These are phyloP conservation scores for Aspergillus thermomutatus DNA, from an alignment of 2,329 filamentous ascomycete genomes.

Conservation along the genomic window DNA sequence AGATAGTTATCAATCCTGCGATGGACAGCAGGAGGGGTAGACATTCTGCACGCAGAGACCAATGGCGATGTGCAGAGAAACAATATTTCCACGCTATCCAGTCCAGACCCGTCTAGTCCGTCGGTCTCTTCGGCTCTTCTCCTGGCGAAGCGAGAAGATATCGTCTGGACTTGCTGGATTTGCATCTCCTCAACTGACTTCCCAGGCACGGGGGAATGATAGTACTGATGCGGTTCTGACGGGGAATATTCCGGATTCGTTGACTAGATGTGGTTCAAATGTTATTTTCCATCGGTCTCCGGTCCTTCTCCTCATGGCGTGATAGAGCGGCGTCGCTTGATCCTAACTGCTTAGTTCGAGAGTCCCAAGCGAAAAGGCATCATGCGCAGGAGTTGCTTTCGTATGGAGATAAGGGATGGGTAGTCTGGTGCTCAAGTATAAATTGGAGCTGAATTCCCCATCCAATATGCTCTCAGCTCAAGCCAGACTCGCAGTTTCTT, in stretches of 20 bases:
- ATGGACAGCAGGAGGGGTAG: neutral
- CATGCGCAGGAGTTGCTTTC: neutral
- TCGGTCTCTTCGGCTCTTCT: neutral
- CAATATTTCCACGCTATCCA: neutral
- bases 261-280: neutral
- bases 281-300: neutral
- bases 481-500: neutral
- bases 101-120: neutral
- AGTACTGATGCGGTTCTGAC: neutral
- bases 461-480: neutral
- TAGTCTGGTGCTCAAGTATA: neutral
- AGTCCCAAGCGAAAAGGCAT: neutral
- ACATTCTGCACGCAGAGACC: neutral
- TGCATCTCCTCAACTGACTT: neutral
- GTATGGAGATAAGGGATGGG: neutral
- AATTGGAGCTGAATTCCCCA: neutral
- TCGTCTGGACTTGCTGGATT: neutral
- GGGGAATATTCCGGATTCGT: neutral
- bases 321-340: neutral
- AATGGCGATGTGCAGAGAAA: neutral
- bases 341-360: neutral
- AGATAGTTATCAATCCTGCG: neutral
- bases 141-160: neutral
- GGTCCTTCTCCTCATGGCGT: neutral
- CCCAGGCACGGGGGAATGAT: neutral